These are phyloP conservation scores for Nannizzia gypsea DNA, from an alignment of 2,329 filamentous ascomycete genomes.

Conservation along the genomic window DNA sequence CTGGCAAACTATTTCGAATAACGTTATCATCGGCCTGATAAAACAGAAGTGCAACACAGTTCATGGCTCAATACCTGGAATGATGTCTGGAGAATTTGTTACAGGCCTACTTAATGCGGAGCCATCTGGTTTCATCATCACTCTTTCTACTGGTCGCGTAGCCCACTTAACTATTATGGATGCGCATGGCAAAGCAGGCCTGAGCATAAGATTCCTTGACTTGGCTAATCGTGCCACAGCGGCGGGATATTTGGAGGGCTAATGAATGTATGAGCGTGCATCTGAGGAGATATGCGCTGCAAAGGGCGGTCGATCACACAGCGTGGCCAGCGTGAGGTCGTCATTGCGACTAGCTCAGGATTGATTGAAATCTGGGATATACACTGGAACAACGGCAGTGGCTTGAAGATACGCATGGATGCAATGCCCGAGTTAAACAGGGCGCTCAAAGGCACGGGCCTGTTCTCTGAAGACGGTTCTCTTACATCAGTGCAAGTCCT, in stretches of 20 bases:
- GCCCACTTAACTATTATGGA: conserved; percentile 81
- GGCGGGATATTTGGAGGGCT: conserved; percentile 71
- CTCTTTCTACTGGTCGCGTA: conserved; percentile 73
- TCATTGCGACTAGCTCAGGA: conserved; percentile 66
- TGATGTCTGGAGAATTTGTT: conserved; percentile 68
- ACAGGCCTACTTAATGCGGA: conserved; percentile 72
- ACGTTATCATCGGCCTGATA: conserved; percentile 70
- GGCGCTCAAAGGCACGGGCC: conserved; percentile 48
- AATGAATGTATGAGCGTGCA: conserved; percentile 55
- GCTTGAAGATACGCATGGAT: conserved; percentile 60
- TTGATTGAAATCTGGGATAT: conserved; percentile 77
- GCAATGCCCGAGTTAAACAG: conserved; percentile 52
- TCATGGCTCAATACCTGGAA: conserved; percentile 59
- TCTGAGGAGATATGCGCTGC: conserved; percentile 74
- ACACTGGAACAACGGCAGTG: conserved; percentile 74
- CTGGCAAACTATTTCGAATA: conserved; percentile 90
- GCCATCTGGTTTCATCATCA: conserved; percentile 72
- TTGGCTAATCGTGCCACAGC: conserved; percentile 42
- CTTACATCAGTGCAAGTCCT: conserved; percentile 25
- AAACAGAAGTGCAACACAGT: conserved; percentile 70
- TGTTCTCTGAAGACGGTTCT: conserved; percentile 36
- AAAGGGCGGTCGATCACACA: conserved; percentile 56
- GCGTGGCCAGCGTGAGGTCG: conserved; percentile 72
- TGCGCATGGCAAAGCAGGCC: conserved; percentile 68
- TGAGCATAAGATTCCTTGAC: conserved; percentile 61